These are phyloP conservation scores for Amanita thiersii DNA, from an alignment of 768 basidiomycete genomes.

Conservation along the genomic window DNA sequence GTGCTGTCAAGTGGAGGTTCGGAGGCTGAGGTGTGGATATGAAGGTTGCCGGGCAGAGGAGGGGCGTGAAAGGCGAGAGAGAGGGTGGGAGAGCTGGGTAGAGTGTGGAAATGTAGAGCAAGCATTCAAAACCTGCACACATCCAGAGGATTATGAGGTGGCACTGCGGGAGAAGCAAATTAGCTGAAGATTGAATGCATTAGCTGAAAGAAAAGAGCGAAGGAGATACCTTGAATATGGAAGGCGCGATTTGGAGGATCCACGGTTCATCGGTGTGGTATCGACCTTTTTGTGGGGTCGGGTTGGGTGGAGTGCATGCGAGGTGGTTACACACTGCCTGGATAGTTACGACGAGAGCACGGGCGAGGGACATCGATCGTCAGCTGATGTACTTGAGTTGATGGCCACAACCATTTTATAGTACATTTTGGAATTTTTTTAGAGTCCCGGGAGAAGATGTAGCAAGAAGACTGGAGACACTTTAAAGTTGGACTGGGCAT, in stretches of 20 bases:
- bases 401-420: not conserved
- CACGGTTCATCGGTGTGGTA: slow-evolving; percentile 46
- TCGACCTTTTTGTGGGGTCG: slow-evolving; percentile 37
- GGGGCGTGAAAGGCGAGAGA: slow-evolving; percentile 22
- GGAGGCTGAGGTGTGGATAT: slow-evolving; percentile 18
- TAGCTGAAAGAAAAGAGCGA: not conserved
- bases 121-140: slow-evolving; percentile 41
- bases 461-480: no score
- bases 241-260: slow-evolving; percentile 46
- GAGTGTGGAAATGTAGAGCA: slow-evolving; percentile 29
- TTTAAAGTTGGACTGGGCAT: no score
- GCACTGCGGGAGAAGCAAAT: slow-evolving; percentile 21
- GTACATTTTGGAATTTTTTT: not conserved
- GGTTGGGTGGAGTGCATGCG: slow-evolving; percentile 51
- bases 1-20: slow-evolving; percentile 26
- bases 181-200: not conserved
- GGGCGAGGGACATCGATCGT: slow-evolving; percentile 35
- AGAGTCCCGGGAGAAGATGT: not conserved
- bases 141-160: slow-evolving; percentile 43
- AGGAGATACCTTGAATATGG: slow-evolving; percentile 41
- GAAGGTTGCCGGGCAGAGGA: slow-evolving; percentile 23
- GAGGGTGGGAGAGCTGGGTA: slow-evolving; percentile 23
- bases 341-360: slow-evolving; percentile 36
- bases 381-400: not conserved
- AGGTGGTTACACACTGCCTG: slow-evolving; percentile 44